These are phyloP conservation scores for Geotrichum fermentans DNA, from an alignment of 1,139 yeast genomes.

Conservation along the genomic window DNA sequence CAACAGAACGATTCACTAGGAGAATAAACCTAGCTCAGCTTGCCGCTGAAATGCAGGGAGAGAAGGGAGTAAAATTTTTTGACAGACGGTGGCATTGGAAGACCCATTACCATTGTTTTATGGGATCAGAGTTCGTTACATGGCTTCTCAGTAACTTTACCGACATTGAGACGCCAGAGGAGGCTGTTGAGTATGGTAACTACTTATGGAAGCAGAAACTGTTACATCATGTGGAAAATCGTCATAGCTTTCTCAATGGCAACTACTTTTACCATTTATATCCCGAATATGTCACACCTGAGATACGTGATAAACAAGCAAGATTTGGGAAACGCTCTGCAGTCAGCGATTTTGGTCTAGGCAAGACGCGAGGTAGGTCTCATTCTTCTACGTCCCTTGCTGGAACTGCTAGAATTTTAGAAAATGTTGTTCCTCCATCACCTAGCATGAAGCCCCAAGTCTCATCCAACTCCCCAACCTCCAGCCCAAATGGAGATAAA, in stretches of 20 bases:
- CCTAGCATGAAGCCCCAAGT: conserved; percentile 2
- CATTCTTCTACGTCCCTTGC: conserved; percentile 14
- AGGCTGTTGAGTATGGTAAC: conserved; percentile 78
- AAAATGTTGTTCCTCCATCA: conserved; percentile 6
- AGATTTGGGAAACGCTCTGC: conserved; percentile 11
- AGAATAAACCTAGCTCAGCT: conserved; percentile 46
- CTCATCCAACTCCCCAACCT: not conserved
- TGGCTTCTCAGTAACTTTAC: conserved; percentile 78
- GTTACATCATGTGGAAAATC: conserved; percentile 72
- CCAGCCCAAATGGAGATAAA: not conserved
- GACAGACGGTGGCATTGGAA: conserved; percentile 93
- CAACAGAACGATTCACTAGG: conserved; percentile 38
- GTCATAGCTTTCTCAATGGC: conserved; percentile 86
- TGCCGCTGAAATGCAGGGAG: conserved; percentile 63
- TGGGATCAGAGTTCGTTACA: conserved; percentile 78
- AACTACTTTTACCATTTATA: conserved; percentile 80
- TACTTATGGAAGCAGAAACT: conserved; percentile 63
- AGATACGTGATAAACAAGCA: conserved; percentile 1
- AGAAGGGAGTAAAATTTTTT: conserved; percentile 53
- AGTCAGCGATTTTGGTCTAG: not conserved
- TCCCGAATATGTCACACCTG: conserved; percentile 45
- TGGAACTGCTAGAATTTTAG: not conserved
- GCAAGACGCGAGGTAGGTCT: conserved; percentile 4
- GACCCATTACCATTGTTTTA: conserved; percentile 68
- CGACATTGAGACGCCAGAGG: conserved; percentile 76